phyloP scores from a whole-genome alignment of 352 stramenopile genomes.

The Paralagenidium karlingii region DNA sequence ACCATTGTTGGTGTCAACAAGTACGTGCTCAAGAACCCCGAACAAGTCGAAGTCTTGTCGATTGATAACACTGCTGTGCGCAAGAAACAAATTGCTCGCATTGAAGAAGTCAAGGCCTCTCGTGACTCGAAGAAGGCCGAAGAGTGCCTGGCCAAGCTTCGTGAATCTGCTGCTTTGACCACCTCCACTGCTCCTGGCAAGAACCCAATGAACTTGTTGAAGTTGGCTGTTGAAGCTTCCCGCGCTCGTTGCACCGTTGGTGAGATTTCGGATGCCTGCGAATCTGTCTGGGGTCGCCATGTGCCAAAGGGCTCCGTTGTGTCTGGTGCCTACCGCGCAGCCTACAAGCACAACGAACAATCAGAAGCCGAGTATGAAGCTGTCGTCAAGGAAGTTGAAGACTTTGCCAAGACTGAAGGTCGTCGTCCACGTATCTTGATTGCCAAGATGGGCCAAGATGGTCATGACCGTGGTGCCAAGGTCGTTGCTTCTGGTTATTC shows the following conservation, averaged over 20 bases:
- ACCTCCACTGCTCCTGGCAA: constrained; percentile 65
- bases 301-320: constrained; percentile 60
- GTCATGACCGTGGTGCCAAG: constrained; percentile 94
- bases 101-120: constrained; percentile 74
- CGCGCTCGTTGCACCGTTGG: constrained; percentile 86
- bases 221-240: constrained; percentile 88
- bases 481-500: constrained; percentile 94
- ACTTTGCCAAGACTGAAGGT: constrained; percentile 87
- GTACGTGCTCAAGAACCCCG: constrained; percentile 82
- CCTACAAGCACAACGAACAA: constrained; percentile 40
- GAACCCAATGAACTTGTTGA: constrained; percentile 90
- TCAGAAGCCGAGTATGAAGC: constrained; percentile 81
- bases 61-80: constrained; percentile 91
- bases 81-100: constrained; percentile 81
- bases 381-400: constrained; percentile 83
- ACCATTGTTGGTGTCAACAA: constrained; percentile 97
- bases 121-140: constrained; percentile 72
- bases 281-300: constrained; percentile 93
- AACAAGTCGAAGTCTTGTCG: constrained; percentile 85
- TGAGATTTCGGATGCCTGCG: constrained; percentile 91
- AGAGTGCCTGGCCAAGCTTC: constrained; percentile 25
- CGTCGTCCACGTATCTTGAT: constrained; percentile 91
- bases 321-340: constrained; percentile 34
- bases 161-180: constrained; percentile 33
- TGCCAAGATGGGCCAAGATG: constrained; percentile 94